phyloP scores from a whole-genome alignment of 352 stramenopile genomes.

The Elongisporangium prolatum region DNA sequence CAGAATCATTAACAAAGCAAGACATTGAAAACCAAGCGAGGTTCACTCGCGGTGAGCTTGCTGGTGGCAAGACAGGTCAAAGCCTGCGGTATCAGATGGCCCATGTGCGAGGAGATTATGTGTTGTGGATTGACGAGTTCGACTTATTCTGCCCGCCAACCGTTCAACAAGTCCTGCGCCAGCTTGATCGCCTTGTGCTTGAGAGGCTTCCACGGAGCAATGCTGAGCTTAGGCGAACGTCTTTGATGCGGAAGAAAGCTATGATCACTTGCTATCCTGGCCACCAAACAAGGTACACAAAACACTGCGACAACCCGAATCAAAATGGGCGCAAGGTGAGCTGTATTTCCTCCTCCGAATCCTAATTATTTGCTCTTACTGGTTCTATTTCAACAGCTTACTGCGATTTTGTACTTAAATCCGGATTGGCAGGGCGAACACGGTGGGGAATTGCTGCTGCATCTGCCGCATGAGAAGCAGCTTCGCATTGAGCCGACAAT shows the following conservation, averaged over 20 bases:
- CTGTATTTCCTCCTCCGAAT: background rate
- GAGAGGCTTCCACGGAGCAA: conserved; percentile 17
- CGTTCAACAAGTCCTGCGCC: conserved; percentile 18
- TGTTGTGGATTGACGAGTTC: conserved; percentile 41
- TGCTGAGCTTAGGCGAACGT: conserved; percentile 17
- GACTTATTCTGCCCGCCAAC: conserved; percentile 25
- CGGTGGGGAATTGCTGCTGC: conserved; percentile 28
- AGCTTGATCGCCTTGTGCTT: conserved; percentile 35
- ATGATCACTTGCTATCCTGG: conserved; percentile 54
- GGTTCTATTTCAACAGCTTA: conserved; percentile 16
- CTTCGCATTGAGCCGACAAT: background rate
- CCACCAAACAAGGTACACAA: conserved; percentile 29
- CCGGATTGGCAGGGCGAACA: conserved; percentile 18
- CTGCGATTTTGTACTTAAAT: conserved; percentile 54
- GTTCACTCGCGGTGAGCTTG: conserved; percentile 19
- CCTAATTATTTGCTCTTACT: background rate
- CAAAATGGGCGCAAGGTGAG: conserved; percentile 30
- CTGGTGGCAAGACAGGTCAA: conserved; percentile 33
- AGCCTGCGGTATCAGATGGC: conserved; percentile 44
- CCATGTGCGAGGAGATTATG: conserved; percentile 41
- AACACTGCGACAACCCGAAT: conserved; percentile 53
- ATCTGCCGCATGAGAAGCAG: conserved; percentile 6
- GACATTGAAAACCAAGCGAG: background rate
- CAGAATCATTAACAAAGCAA: background rate
- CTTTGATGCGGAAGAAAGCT: conserved; percentile 36